Conservation (phyloP, 805 yeast genomes). For the Zygosaccharomyces pseudorouxii region DNA sequence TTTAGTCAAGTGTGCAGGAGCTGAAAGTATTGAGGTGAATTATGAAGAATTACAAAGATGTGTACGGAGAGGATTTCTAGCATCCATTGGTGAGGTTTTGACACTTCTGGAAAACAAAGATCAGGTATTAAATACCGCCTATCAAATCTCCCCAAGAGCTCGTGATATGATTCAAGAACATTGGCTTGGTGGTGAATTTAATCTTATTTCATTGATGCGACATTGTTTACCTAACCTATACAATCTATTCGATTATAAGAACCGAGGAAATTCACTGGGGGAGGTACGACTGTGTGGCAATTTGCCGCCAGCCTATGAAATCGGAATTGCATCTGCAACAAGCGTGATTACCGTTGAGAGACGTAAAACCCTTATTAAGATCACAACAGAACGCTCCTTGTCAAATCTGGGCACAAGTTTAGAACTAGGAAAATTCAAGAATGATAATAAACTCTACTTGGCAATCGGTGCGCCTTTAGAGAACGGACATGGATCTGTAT, state of each 20-base stretch:
- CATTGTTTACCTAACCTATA: conserved; percentile 20
- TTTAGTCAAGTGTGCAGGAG: conserved; percentile 39
- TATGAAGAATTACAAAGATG: conserved; percentile 42
- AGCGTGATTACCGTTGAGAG: not conserved
- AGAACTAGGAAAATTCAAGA: conserved; percentile 40
- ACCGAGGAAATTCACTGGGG: not conserved
- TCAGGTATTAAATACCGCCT: conserved; percentile 15
- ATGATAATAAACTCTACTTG: conserved; percentile 36
- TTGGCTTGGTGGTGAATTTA: conserved; percentile 29
- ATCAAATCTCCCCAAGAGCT: conserved; percentile 19
- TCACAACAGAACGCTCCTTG: conserved; percentile 12
- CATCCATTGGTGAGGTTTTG: conserved; percentile 43
- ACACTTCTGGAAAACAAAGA: conserved; percentile 13
- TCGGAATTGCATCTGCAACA: not conserved
- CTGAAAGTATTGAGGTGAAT: conserved; percentile 30
- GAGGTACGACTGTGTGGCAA: conserved; percentile 20
- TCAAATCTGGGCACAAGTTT: conserved; percentile 46
- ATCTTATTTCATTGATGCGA: conserved; percentile 19
- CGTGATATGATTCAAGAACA: conserved; percentile 23
- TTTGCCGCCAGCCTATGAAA: conserved; percentile 13
- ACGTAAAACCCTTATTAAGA: not conserved
- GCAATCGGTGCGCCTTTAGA: conserved; percentile 53
- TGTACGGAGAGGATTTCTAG: conserved; percentile 51
- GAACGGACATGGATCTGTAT: conserved; percentile 41
- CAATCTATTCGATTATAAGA: conserved; percentile 10